phyloP scores from a whole-genome alignment of 352 stramenopile species.

The Phytophthora fragariae region DNA sequence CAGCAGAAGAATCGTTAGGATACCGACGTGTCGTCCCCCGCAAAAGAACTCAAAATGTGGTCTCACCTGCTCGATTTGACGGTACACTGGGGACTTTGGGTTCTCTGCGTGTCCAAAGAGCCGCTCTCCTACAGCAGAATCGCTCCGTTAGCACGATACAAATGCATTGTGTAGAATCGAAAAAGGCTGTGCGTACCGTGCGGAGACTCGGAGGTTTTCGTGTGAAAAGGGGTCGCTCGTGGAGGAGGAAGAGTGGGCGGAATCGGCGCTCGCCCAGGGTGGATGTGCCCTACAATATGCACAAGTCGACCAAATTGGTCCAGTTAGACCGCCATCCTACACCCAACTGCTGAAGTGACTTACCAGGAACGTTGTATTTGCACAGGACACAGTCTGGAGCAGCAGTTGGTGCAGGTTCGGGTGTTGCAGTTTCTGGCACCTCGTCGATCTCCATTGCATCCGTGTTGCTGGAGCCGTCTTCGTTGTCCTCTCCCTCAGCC shows the following conservation, averaged over 20 bases:
- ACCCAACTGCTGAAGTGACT: neutral
- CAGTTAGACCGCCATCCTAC: neutral
- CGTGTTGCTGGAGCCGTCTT: slow-evolving; percentile 25
- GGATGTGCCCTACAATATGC: slow-evolving; percentile 61
- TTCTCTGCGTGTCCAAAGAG: slow-evolving; percentile 60
- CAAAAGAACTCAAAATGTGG: neutral
- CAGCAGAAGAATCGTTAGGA: too few relatives aligned
- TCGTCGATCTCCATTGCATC: slow-evolving; percentile 39
- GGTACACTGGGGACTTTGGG: slow-evolving; percentile 68
- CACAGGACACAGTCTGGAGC: slow-evolving; percentile 67
- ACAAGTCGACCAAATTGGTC: neutral
- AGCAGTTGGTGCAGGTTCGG: slow-evolving; percentile 21
- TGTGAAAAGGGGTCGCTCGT: slow-evolving; percentile 31
- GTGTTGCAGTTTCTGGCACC: slow-evolving; percentile 8
- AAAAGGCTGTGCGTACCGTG: slow-evolving; percentile 23
- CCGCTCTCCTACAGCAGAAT: slow-evolving; percentile 39
- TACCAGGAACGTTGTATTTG: slow-evolving; percentile 83
- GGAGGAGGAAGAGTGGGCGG: slow-evolving; percentile 16
- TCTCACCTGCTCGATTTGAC: slow-evolving; percentile 61
- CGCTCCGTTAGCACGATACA: neutral
- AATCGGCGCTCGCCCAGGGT: slow-evolving; percentile 54
- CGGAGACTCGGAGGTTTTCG: slow-evolving; percentile 36
- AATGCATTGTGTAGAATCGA: neutral
- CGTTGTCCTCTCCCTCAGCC: slow-evolving; percentile 11
- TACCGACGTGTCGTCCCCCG: neutral